These are phyloP conservation scores for Ogataea ganodermae DNA, from an alignment of 805 yeast genomes.

Conservation along the genomic window DNA sequence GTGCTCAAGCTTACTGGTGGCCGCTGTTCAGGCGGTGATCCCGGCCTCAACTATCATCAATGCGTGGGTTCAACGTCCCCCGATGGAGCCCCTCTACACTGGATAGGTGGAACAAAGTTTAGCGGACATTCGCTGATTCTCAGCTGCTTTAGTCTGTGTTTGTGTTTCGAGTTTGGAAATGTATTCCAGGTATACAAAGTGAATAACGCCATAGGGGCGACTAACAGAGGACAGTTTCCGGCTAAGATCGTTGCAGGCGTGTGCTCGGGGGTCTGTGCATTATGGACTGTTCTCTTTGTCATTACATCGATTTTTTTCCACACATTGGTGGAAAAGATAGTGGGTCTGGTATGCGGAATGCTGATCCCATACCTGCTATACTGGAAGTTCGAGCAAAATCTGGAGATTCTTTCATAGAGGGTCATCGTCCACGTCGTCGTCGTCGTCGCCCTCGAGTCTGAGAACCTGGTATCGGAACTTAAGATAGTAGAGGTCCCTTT, in stretches of 20 bases:
- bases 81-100: slow-evolving; percentile 24
- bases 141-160: slow-evolving; percentile 35
- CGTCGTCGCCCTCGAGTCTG: slow-evolving; percentile 7
- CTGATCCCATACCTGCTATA: slow-evolving; percentile 35
- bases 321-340: slow-evolving; percentile 46
- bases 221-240: neutral
- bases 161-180: slow-evolving; percentile 28
- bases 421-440: slow-evolving; percentile 5
- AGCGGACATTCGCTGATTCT: slow-evolving; percentile 46
- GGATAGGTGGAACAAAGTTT: slow-evolving; percentile 43
- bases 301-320: slow-evolving; percentile 54
- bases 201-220: slow-evolving; percentile 5
- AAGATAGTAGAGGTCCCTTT: slow-evolving; percentile 10
- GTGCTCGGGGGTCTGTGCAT: slow-evolving; percentile 21
- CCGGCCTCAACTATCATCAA: slow-evolving; percentile 21
- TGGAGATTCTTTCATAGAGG: slow-evolving; percentile 13
- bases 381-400: slow-evolving; percentile 13
- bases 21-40: slow-evolving; percentile 32
- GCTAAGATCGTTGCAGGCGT: neutral
- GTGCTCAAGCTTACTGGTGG: slow-evolving; percentile 42
- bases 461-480: slow-evolving; percentile 12
- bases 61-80: slow-evolving; percentile 19
- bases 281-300: slow-evolving; percentile 43
- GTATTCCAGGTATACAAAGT: slow-evolving; percentile 11
- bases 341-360: slow-evolving; percentile 44